Conservation (phyloP, 768 basidiomycete genomes). For the Stropharia rugosoannulata region DNA sequence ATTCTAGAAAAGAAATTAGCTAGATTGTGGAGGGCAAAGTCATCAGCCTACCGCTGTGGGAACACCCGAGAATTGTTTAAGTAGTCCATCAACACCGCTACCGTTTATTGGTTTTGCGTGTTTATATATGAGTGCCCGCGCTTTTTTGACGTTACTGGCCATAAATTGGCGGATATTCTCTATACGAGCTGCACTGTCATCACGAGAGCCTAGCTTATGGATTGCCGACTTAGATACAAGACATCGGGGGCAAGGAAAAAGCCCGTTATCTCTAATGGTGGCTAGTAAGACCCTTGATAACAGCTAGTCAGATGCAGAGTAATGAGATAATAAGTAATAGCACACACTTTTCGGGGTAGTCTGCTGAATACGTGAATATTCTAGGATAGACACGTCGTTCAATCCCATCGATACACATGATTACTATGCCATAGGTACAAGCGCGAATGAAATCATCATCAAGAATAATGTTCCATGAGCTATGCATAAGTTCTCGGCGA, state of each 20-base stretch:
- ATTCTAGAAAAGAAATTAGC: too few species aligned
- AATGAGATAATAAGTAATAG: neutral
- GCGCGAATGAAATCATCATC: constrained; percentile 21
- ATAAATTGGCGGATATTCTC: constrained; percentile 10
- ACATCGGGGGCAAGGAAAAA: constrained; percentile 36
- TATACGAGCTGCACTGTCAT: constrained; percentile 16
- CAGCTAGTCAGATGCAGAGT: neutral
- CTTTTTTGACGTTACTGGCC: constrained; percentile 4
- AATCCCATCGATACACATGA: constrained; percentile 29
- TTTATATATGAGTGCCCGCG: constrained; percentile 9
- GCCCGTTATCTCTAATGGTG: constrained; percentile 35
- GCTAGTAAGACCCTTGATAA: constrained; percentile 26
- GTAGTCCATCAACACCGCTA: constrained; percentile 15
- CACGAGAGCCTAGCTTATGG: constrained; percentile 24
- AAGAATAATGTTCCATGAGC: constrained; percentile 10
- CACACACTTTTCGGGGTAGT: constrained; percentile 41
- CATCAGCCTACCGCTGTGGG: constrained; percentile 25
- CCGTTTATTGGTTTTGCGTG: constrained; percentile 2
- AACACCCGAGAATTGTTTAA: constrained; percentile 23
- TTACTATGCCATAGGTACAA: constrained; percentile 29
- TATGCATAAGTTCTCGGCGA: constrained; percentile 20
- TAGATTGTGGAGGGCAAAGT: too few species aligned
- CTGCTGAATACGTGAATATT: constrained; percentile 34
- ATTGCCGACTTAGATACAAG: constrained; percentile 27
- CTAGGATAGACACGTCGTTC: constrained; percentile 27